Conservation (phyloP, 495 filamentous ascomycete genomes). For the Hypoxylon crocopeplum region DNA sequence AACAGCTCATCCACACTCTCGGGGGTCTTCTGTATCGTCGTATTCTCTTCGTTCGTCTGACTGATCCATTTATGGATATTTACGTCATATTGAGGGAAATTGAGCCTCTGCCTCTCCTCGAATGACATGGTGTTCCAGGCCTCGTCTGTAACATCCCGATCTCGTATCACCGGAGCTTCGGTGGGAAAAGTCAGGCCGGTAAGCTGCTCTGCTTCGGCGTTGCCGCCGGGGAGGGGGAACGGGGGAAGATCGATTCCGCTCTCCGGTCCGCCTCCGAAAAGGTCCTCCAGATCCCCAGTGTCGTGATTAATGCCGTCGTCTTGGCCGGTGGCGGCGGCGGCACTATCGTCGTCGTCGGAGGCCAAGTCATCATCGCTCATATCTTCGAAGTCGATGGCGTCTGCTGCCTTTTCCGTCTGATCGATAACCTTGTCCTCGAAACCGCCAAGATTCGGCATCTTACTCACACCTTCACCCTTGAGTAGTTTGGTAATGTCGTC, state of each 20-base stretch:
- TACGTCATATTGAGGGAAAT: slow-evolving; percentile 30
- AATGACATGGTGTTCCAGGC: slow-evolving; percentile 53
- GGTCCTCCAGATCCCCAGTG: slow-evolving; percentile 50
- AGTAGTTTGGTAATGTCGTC: slow-evolving; percentile 37
- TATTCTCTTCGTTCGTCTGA: slow-evolving; percentile 53
- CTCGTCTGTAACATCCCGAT: slow-evolving; percentile 38
- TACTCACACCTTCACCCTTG: slow-evolving; percentile 12
- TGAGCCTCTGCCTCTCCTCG: slow-evolving; percentile 46
- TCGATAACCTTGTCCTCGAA: slow-evolving; percentile 30
- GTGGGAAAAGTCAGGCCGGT: slow-evolving; percentile 6
- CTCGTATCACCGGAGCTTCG: slow-evolving; percentile 2
- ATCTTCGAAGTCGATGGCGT: slow-evolving; percentile 79
- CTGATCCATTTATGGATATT: slow-evolving; percentile 42
- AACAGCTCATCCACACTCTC: slow-evolving; percentile 73
- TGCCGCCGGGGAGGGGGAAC: slow-evolving; percentile 45
- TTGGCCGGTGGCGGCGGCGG: slow-evolving; percentile 50
- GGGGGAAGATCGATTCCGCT: slow-evolving; percentile 41
- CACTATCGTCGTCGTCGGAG: slow-evolving; percentile 43
- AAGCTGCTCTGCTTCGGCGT: slow-evolving; percentile 32
- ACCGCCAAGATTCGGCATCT: slow-evolving; percentile 13
- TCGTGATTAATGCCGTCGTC: slow-evolving; percentile 57
- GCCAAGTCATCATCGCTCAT: slow-evolving; percentile 69
- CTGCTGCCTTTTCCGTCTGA: slow-evolving; percentile 43
- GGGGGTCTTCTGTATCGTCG: slow-evolving; percentile 50
- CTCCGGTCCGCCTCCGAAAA: slow-evolving; percentile 53